Conservation (phyloP, 106 monocot genomes). For the Alisma plantagoaquatica region DNA sequence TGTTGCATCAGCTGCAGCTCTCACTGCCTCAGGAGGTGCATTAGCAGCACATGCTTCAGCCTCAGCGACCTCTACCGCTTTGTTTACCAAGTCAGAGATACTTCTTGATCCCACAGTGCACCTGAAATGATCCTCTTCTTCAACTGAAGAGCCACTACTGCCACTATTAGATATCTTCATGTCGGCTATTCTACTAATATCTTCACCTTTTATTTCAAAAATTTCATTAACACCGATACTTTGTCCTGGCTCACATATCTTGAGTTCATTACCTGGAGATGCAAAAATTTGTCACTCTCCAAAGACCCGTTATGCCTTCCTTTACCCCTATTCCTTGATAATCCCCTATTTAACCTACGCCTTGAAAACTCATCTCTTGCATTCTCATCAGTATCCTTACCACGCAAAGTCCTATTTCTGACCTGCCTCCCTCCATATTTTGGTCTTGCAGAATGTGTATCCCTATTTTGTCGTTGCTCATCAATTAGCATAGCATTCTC, state of each 20-base stretch:
- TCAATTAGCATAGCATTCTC: conserved; percentile 30
- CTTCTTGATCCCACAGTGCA: conserved; percentile 69
- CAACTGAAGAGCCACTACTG: no score
- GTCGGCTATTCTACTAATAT: no score
- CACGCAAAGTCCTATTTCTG: no score
- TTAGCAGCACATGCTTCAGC: conserved; percentile 72
- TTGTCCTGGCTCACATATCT: conserved; percentile 16
- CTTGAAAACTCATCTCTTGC: conserved; percentile 39
- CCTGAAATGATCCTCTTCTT: conserved; percentile 60
- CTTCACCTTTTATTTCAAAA: conserved; percentile 29
- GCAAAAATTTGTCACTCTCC: conserved; percentile 45
- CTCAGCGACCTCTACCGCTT: conserved; percentile 82
- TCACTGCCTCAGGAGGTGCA: conserved; percentile 83
- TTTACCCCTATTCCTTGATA: conserved; percentile 48
- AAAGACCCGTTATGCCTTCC: conserved; percentile 37
- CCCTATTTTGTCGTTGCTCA: conserved; percentile 29
- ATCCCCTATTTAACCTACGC: conserved; percentile 35
- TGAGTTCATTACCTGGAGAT: conserved; percentile 36
- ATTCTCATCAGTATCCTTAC: conserved; percentile 53
- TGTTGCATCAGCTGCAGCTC: conserved; percentile 93
- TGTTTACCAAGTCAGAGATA: conserved; percentile 76
- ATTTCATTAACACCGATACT: conserved; percentile 32
- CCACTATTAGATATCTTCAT: no score
- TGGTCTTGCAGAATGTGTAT: conserved; percentile 31
- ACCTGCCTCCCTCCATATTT: conserved; percentile 32